phyloP scores from a whole-genome alignment of 305 asterid genomes.

The Fraxinus velutina region DNA sequence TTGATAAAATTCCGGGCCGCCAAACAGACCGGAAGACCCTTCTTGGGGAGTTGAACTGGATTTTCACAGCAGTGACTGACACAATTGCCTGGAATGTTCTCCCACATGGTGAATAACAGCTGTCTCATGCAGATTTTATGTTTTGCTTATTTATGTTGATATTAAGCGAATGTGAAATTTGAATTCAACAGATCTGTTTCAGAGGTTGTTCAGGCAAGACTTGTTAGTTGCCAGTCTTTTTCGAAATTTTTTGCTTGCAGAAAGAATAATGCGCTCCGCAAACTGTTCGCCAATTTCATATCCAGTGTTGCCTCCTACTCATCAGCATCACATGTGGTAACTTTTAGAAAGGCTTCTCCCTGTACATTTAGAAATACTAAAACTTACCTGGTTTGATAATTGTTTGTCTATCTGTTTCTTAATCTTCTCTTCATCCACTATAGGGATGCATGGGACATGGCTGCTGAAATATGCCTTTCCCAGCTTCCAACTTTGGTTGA shows the following conservation, averaged over 20 bases:
- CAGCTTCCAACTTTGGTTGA: slow-evolving; percentile 84
- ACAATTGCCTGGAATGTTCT: slow-evolving; percentile 99
- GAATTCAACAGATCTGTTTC: slow-evolving; percentile 73
- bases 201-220: slow-evolving; percentile 76
- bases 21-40: slow-evolving; percentile 99
- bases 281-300: slow-evolving; percentile 93
- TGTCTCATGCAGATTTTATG: neutral
- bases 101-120: slow-evolving; percentile 72
- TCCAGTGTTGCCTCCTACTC: slow-evolving; percentile 91
- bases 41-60: slow-evolving; percentile 99
- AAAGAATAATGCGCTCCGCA: slow-evolving; percentile 98
- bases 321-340: slow-evolving; percentile 99
- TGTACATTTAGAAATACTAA: neutral
- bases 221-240: slow-evolving; percentile 55
- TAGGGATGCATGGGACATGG: slow-evolving; percentile 99
- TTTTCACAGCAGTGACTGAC: slow-evolving; percentile 97
- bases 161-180: slow-evolving; percentile 22
- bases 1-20: slow-evolving; percentile 97
- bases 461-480: slow-evolving; percentile 98
- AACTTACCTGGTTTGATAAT: slow-evolving; percentile 10
- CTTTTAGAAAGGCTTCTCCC: slow-evolving; percentile 18
- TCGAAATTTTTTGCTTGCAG: slow-evolving; percentile 58
- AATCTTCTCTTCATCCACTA: slow-evolving; percentile 23
- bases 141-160: slow-evolving; percentile 25
- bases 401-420: slow-evolving; percentile 15